Base-by-base conservation (phyloP, 2,329 filamentous ascomycete genomes). In the Aureobasidium sp. region DNA sequence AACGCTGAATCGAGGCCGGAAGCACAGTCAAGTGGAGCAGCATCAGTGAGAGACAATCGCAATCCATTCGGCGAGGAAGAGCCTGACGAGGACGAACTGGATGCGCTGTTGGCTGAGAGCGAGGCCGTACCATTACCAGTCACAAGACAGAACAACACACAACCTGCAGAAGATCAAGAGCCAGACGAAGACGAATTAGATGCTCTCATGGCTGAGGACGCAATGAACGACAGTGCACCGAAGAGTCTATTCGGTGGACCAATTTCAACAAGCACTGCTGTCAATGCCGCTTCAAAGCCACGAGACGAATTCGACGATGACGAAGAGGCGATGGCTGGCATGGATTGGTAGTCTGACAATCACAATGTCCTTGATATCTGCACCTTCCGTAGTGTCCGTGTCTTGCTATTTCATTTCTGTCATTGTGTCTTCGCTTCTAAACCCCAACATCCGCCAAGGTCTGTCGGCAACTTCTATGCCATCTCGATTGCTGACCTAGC, bases 271-370 rank as follows among this genome's bases (percentile, higher is more conserved):
- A 57, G 50, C 20, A 44, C 51, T 10, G 51, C 56, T 24, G 47
- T 41, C 48, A 50, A 26, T 27, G 60, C 46, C 37, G 48, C 36
- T 20, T 12, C 12, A 15, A 41, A 15, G 37, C 37, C 43, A 12
- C 67, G 72, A 5, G 71, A 79, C 39, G 73, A 77, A 27, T 85
- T 83, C 70, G 82, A 79, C 1, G 85, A 86, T 60, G 86, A 88
- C 15, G 84, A 88, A 73, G 87, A 85, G 64, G 86, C 82, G 0
- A 86, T 91, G 84, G 84, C 81, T 41, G 67, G 67, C 37, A 71
- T 75, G 69, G 62, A 65, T 56, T 66, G 64, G 64, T 66, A 59
- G 43, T 27, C n/a, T 44, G 15, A n/a, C 8, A 6, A 27, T 37
- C 5, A 37, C 26, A 4, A 39, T n/a, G 27, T 52, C 34, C 24